phyloP scores from a whole-genome alignment of 2,329 filamentous ascomycete species.

The Fusarium chlamydosporum region DNA sequence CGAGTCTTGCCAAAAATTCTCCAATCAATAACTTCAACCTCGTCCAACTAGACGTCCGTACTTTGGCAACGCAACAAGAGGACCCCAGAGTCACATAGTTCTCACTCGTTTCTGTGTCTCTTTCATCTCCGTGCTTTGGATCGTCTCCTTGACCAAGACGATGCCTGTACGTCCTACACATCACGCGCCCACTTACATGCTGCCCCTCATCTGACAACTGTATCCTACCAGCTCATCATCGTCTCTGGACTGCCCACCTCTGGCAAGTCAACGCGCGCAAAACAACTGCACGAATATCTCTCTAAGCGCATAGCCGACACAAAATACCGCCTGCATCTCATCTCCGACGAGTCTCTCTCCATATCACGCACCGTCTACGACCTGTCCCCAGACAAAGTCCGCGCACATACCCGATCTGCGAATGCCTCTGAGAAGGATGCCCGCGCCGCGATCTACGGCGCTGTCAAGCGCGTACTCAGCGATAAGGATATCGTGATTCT shows the following conservation, averaged over 20 bases:
- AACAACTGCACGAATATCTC: constrained; percentile 76
- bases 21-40: constrained; percentile 23
- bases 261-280: constrained; percentile 76
- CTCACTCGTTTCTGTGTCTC: background rate
- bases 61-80: constrained; percentile 1
- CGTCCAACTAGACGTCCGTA: constrained; percentile 7
- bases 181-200: constrained; percentile 1
- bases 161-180: constrained; percentile 47
- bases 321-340: constrained; percentile 77
- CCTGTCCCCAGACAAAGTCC: constrained; percentile 66
- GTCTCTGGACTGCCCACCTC: constrained; percentile 77
- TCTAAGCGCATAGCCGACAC: constrained; percentile 65
- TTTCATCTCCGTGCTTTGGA: background rate
- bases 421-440: constrained; percentile 86
- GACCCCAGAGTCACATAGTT: background rate
- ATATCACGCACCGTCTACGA: constrained; percentile 80
- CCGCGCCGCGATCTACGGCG: constrained; percentile 79
- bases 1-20: constrained; percentile 31
- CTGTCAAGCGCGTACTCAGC: constrained; percentile 81
- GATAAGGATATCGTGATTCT: constrained; percentile 83
- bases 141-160: background rate
- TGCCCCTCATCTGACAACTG: constrained; percentile 26
- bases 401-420: constrained; percentile 75
- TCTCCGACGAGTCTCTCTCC: constrained; percentile 79
- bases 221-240: constrained; percentile 70